Evolutionary conservation across 2,329 filamentous ascomycete species (phyloP), one percentile per base, ranked within the genome.

Genomic region (Tolypocladium guangdongense): DNA sequence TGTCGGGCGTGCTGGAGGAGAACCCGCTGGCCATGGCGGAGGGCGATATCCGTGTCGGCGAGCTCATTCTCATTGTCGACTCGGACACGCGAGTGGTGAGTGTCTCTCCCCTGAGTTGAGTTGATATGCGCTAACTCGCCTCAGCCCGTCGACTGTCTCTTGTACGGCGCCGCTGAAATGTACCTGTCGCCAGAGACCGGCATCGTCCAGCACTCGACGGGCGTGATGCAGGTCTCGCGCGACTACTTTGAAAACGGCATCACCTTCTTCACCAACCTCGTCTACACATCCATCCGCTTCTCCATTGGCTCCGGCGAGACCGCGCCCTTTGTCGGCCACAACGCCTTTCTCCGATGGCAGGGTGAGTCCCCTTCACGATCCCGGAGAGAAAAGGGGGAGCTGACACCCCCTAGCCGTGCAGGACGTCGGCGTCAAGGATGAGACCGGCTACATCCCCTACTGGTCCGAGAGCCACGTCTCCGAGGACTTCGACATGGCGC

Each of bases 401-500:
- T 51, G 20, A 54, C 33, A 22, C 3, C 20, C 24, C 43, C 3
- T 51, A 50, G 68, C 70, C 22, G 54, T 72, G 18, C 70, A 72
- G 53, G 66, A 71, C 32, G 68, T 68, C 7, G 64, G 54, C 5
- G 52, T 52, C 22, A n/a, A 48, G 16, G 53, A 55, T 37, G 41
- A 56, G 2, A 64, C 82, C 51, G 78, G 77, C 12, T 76, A 82
- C 58, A 78, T 82, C 16, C 82, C 84, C 60, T 88, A 81, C 69
- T 90, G 87, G 86, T 88, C 85, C 8, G 87, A 90, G 64, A 77
- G 76, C 5, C 84, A 86, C 60, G 87, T 90, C 0, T 89, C 86
- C 0, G 87, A 90, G 57, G 87, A 90, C 61, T 90, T 90, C 52
- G 86, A 90, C 56, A 87, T 89, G 70, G 79, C 83, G 12, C 75